Base-by-base conservation (phyloP, 2,329 filamentous ascomycete genomes). In the Xylaria sp. region DNA sequence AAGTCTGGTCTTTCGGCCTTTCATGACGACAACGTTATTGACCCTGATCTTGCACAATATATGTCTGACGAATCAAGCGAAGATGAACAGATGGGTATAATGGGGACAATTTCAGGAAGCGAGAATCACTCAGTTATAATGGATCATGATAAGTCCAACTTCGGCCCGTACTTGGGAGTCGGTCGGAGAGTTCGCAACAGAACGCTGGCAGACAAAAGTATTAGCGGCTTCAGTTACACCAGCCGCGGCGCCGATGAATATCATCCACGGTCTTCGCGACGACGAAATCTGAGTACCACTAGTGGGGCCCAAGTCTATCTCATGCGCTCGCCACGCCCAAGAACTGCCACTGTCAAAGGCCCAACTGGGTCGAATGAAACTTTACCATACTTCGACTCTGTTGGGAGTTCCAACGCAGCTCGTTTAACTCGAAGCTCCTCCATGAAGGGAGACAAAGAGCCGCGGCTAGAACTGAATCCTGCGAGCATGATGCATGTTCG, bases 1-100 rank as follows among this genome's bases (percentile, higher is more conserved):
- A 91, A 90, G 72, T 84, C 89, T 8, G 89, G 90, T 51, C 86
- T 97, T 44, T 91, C 94, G 18, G 94, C 94, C n/a, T 98, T 99
- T 75, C 96, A 99, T 79, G 94, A 96, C 77, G 96, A 99, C 83
- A 98, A 96, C 77, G 97, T 99, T 74, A 98, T 99, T 74, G 96
- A 99, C 78, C 96, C 96, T 1, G 96, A 99, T 76, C 84, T 99
- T 63, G 95, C 94, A 5, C 92, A 94, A 41, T 99, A 97, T 81
- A 92, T 99, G 86, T 99, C 96, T 7, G 96, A 99, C 78, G 94
- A 93, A 57, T 97, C 94, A 1, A 98, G 94, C 75, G 95, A 92
- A 46, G 94, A 97, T 75, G 94, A 99, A 73, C 93, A 97, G 75
- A 91, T 94, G 81, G 94, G 91, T 76, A 91, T 98, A 13, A 92